Base-by-base conservation (phyloP, 257 asterid species). In the Penstemon davidsonii region DNA sequence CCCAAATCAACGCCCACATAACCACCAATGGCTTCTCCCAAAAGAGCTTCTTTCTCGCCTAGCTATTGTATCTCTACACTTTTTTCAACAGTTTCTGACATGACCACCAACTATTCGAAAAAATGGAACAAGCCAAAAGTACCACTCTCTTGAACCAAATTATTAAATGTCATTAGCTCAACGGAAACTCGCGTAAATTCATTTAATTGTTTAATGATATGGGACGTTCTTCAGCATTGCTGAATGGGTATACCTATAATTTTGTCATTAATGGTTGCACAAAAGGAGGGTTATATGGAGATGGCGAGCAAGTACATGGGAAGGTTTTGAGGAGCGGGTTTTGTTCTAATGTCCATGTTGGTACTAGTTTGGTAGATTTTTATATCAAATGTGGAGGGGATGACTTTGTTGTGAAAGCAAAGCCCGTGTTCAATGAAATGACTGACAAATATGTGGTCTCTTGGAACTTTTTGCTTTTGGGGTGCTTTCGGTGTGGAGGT, bases 381-480 rank as follows among this genome's bases (percentile, higher is more conserved):
- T 92, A 89, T 63, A 75, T 75, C 8, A 84, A 84, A 73, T 68
- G 75, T 66, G 86, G 87, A 18, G 75, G 73, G 44, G 57, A 60
- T 72, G 75, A 65, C 18, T 15, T 15, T 15, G 18, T 15, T 15
- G 18, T 15, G 47, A 69, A 68, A 65, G 96, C 96, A 1, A 66
- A 46, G 69, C 25, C 51, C 33, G 74, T 87, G 87, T 92, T 92
- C 60, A 88, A 77, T 53, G 95, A 89, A 83, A 87, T 89, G 91
- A 13, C 45, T 3, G 83, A 73, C 6, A 87, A 79, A 50, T 87
- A 78, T 74, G 76, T 80, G 3, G 95, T 89, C 78, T 73, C 96
- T 1, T 90, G 97, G 96, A 92, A 90, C 68, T 78, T 91, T 3
- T 56, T 90, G 81, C 81, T 92, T 40, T 78, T 80, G 25, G 96